phyloP scores from a whole-genome alignment of 2,329 filamentous ascomycete genomes.

The Neonectria ditissima region DNA sequence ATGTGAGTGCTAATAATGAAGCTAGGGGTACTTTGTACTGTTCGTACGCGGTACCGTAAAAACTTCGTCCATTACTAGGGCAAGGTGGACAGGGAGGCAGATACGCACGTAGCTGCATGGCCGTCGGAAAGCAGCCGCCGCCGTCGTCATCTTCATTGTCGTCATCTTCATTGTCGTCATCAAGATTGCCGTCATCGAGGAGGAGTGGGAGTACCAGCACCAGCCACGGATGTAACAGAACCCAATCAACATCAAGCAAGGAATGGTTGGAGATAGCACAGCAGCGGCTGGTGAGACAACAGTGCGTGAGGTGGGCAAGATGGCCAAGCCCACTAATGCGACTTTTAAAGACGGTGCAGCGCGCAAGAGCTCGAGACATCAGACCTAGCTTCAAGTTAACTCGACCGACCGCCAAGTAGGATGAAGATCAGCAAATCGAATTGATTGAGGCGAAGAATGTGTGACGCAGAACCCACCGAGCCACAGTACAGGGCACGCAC shows the following conservation, averaged over 20 bases:
- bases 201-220: slow-evolving; percentile 7
- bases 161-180: slow-evolving; percentile 27
- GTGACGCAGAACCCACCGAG: slow-evolving; percentile 10
- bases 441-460: slow-evolving; percentile 16
- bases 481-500: slow-evolving; percentile 7
- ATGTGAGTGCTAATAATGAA: slow-evolving; percentile 4
- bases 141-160: slow-evolving; percentile 26
- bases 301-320: neutral
- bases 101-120: slow-evolving; percentile 3
- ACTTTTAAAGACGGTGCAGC: neutral
- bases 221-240: neutral
- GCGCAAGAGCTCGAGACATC: slow-evolving; percentile 8
- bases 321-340: neutral
- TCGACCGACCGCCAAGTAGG: slow-evolving; percentile 23
- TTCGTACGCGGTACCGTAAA: neutral
- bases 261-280: neutral
- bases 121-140: neutral
- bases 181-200: slow-evolving; percentile 3
- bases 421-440: slow-evolving; percentile 36
- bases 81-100: slow-evolving; percentile 18
- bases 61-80: neutral
- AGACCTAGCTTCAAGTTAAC: slow-evolving; percentile 18
- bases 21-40: slow-evolving; percentile 4
- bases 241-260: neutral
- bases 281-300: neutral